Evolutionary conservation across 164 flowering plant species (phyloP).

Genomic region (Amborella trichopoda): DNA sequence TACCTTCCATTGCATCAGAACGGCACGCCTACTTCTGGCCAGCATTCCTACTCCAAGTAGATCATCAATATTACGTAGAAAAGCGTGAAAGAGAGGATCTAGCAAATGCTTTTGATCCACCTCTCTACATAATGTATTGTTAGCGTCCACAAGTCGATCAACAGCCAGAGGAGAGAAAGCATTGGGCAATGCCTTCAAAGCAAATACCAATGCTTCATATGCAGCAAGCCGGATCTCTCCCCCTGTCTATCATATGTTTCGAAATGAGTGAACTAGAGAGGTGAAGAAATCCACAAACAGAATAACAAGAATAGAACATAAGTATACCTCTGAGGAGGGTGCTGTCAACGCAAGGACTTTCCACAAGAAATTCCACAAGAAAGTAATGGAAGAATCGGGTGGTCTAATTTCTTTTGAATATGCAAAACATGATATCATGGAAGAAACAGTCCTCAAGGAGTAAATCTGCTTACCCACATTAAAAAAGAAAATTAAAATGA

Average conservation of each 20-base stretch:
- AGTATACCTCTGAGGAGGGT: slow-evolving; percentile 52
- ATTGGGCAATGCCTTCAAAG: slow-evolving; percentile 36
- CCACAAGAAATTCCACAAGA: slow-evolving; percentile 54
- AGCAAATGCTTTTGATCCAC: slow-evolving; percentile 22
- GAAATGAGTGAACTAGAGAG: slow-evolving; percentile 4
- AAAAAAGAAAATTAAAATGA: slow-evolving; percentile 4
- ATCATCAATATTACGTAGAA: slow-evolving; percentile 50
- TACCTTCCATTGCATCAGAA: slow-evolving; percentile 86
- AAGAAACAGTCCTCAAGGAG: slow-evolving; percentile 49
- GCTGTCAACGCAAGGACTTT: slow-evolving; percentile 37
- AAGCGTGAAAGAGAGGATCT: slow-evolving; percentile 39
- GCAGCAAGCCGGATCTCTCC: slow-evolving; percentile 73
- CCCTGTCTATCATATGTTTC: slow-evolving; percentile 30
- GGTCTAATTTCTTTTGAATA: slow-evolving; percentile 16
- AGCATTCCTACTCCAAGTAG: slow-evolving; percentile 43
- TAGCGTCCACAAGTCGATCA: slow-evolving; percentile 15
- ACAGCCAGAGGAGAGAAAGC: slow-evolving; percentile 24
- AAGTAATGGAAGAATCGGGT: slow-evolving; percentile 25
- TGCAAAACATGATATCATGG: slow-evolving; percentile 40
- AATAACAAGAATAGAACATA: not conserved
- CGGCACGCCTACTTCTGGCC: slow-evolving; percentile 59
- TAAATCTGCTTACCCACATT: slow-evolving; percentile 35
- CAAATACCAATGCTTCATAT: slow-evolving; percentile 63
- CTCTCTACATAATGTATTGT: slow-evolving; percentile 7
- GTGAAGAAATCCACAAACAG: not conserved